These are phyloP conservation scores for Plenodomus tracheiphilus DNA, from an alignment of 2,329 filamentous ascomycete genomes.

Conservation along the genomic window DNA sequence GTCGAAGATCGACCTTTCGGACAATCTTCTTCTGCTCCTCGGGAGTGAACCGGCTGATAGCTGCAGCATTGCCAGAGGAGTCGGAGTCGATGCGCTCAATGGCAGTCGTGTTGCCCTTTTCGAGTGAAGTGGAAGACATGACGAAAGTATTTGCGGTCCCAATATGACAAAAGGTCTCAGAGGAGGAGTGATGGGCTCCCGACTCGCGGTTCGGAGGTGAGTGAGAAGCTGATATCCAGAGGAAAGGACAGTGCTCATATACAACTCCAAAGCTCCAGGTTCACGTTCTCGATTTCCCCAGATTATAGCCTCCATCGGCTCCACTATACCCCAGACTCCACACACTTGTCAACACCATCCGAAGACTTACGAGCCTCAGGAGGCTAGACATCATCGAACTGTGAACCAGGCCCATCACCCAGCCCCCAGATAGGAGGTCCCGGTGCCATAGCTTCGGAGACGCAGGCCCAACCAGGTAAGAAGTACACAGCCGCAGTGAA, in stretches of 20 bases:
- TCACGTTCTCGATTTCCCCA: constrained; percentile 13
- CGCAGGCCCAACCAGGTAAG: constrained; percentile 2
- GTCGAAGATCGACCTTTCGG: constrained; percentile 40
- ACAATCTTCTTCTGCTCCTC: constrained; percentile 29
- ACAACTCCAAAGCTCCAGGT: constrained; percentile 1
- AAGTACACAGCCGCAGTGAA: not conserved
- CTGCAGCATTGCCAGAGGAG: constrained; percentile 15
- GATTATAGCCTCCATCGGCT: constrained; percentile 8
- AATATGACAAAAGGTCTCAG: not conserved
- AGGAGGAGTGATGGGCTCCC: not conserved
- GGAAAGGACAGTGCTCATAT: constrained; percentile 10
- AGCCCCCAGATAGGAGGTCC: not conserved
- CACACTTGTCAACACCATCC: constrained; percentile 2
- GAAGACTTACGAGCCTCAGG: constrained; percentile 1
- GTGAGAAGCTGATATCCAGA: too few species aligned
- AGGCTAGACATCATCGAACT: not conserved
- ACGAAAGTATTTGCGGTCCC: not conserved
- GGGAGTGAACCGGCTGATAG: constrained; percentile 23
- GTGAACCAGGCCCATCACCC: not conserved
- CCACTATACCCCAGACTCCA: constrained; percentile 15
- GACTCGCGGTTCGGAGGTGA: too few species aligned
- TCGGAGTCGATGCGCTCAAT: constrained; percentile 22
- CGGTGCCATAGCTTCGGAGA: constrained; percentile 9
- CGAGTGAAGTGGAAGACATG: constrained; percentile 22
- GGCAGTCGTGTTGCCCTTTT: constrained; percentile 20